Base-by-base conservation (phyloP, 73 alveolate species). In the Paramecium caudatum region DNA sequence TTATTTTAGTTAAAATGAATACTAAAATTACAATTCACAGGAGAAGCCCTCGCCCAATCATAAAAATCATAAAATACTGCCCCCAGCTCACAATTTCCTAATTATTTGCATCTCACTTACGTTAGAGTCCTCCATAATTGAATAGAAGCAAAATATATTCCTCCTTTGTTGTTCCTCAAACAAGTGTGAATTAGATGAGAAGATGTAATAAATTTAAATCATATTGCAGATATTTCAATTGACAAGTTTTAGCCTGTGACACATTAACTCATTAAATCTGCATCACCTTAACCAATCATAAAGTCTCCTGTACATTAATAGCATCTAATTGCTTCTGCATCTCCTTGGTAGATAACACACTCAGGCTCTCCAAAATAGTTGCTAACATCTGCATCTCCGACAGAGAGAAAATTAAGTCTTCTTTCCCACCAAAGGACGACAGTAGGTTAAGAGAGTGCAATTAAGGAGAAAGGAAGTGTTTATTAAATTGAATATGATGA, bases 401-500 rank as follows among this genome's bases (percentile, higher is more conserved):
- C 46, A 23, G 80, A 19, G 25, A 55, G 80, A 55, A 55, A 55
- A 10, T 55, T 55, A 27, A 55, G 80, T 55, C 30, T 27, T 55
- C 46, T 55, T 19, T 55, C 80, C 45, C 30, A 27, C 30, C 30
- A 55, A 55, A 55, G 43, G 30, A 19, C 80, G 16, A 55, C 80
- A 8, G 30, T 23, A 19, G 80, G 46, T 27, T 21, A 5, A 23
- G 80, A 55, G 3, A 55, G 80, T 6, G 46, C 80, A 10, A 2
- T 10, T 0, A 55, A 55, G 30, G 10, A 17, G 30, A 27, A 21
- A 33, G 84, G 34, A 7, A 68, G 36, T 5, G 37, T 68, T n/a
- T 68, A 68, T 74, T 46, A 74, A 9, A 74, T 74, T 37, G 88
- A 74, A 45, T 74, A 74, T 74, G 62, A 45, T 19, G 88, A 74